Base-by-base conservation (phyloP, 2,329 filamentous ascomycete species). In the Arthrinium phaeospermum region DNA sequence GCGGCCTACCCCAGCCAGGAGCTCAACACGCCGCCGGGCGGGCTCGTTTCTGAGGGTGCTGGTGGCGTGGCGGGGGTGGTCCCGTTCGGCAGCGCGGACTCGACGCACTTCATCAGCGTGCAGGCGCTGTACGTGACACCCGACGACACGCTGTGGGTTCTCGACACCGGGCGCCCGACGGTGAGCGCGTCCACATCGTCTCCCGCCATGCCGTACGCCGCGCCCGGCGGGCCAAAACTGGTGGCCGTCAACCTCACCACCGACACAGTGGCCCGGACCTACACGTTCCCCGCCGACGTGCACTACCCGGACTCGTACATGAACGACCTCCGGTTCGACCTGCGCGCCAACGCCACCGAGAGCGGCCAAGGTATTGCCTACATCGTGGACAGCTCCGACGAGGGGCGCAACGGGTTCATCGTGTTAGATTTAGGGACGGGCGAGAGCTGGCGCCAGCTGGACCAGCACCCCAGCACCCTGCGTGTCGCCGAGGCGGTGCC, bases 261-360 rank as follows among this genome's bases (percentile, higher is more conserved):
- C 74, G 78, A 86, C 75, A 72, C 72, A 12, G 47, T 85, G 70
- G 81, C 80, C 70, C 74, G 76, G 67, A 84, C 82, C 0, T 85
- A 82, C 75, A 86, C 83, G 0, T 82, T 86, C 72, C 83, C 84
- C 0, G 46, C 80, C 0, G 78, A 75, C 7, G 83, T 86, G 4
- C 82, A 85, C 74, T 86, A 81, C 73, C 84, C 84, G 2, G 84
- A 85, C 75, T 82, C 80, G 41, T 87, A 85, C 77, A 81, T 86
- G 75, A 86, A 86, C 73, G 85, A 86, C 72, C 71, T 86, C 2
- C 83, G 84, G 37, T 85, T 86, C 77, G 84, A 86, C 74, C 79
- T 86, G 46, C 80, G 83, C n/a, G 67, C 81, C 8, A 81, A 83
- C 61, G 76, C 79, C 0, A 81, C 82, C 2, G 80, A 79, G n/a